Evolutionary conservation across 257 asterid genomes (phyloP), one percentile per base, ranked within the genome.

Genomic region (Nicotiana knightiana): DNA sequence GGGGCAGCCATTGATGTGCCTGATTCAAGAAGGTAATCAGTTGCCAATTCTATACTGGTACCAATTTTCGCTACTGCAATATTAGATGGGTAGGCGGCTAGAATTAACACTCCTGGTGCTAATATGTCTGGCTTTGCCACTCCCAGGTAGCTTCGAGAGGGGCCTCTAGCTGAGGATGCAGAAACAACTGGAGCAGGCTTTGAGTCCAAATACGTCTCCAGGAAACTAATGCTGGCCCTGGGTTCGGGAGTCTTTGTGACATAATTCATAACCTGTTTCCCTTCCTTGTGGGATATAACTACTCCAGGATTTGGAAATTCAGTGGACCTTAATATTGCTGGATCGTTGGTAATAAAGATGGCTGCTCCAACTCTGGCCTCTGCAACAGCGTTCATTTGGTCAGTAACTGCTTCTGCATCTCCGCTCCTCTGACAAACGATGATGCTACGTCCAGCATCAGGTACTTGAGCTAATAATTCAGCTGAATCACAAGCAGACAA

Each of bases 1-100:
- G 91, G 90, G 53, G 90, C 83, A 26, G 91, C 86, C 90, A 87
- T 87, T 15, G 91, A 89, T 0, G 91, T 89, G 0, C 91, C 90
- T 1, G 91, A 89, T 3, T 81, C 35, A 3, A 84, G 80, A 13
- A 85, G 67, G 32, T 73, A 88, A 3, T 85, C 87, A 24, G 87
- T 87, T 4, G 84, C 82, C 21, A 88, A 65, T 8, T 9, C 84
- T 15, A 86, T 76, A 21, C 76, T 86, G 1, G 87, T 77, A 43
- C 84, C 84, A 10, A 88, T 82, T 3, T 1, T 33, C 4, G 85
- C 83, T 0, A 77, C 85, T 1, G 0, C 1, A 0, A 12, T 24
- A 28, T 79, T 51, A 3, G 90, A 88, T 7, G 85, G 81, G 89
- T 89, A 89, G 0, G 92, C 87, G 0, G 90, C 92, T 16, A 87